Percentiles rank a stretch among this genome's conserved stretches.
Conservation (phyloP, 2,329 filamentous ascomycete genomes). For the Nemania diffusa region DNA sequence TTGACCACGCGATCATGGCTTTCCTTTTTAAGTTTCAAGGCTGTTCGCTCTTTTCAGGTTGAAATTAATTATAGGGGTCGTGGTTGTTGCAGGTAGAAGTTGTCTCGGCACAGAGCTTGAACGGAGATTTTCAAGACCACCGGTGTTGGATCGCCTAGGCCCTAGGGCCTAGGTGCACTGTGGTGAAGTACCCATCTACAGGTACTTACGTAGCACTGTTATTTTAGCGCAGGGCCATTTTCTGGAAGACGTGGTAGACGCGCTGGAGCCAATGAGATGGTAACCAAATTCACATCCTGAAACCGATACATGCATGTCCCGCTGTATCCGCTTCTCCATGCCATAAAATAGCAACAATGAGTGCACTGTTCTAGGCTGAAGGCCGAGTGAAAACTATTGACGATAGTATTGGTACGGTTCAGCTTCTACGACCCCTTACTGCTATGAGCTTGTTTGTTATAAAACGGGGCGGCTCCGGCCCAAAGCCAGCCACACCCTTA, state of each 20-base stretch:
- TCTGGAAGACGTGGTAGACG: neutral
- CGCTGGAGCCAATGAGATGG: neutral
- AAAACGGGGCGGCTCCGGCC: neutral
- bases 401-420: neutral
- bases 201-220: neutral
- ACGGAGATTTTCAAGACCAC: constrained; percentile 13
- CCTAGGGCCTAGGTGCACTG: neutral
- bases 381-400: neutral
- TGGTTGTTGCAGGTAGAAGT: neutral
- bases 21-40: constrained; percentile 4
- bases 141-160: neutral
- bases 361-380: neutral
- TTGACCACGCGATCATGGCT: neutral
- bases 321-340: neutral
- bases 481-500: constrained; percentile 1
- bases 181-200: neutral
- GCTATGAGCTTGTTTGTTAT: neutral
- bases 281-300: constrained; percentile 4
- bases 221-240: neutral
- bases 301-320: constrained; percentile 9
- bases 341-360: neutral
- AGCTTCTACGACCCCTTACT: neutral
- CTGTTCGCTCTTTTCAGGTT: neutral
- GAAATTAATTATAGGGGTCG: neutral
- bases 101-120: constrained; percentile 9